These are phyloP conservation scores for Nowakowskiella sp. DNA, from an alignment of 192 early-diverging fungal genomes.

Conservation along the genomic window DNA sequence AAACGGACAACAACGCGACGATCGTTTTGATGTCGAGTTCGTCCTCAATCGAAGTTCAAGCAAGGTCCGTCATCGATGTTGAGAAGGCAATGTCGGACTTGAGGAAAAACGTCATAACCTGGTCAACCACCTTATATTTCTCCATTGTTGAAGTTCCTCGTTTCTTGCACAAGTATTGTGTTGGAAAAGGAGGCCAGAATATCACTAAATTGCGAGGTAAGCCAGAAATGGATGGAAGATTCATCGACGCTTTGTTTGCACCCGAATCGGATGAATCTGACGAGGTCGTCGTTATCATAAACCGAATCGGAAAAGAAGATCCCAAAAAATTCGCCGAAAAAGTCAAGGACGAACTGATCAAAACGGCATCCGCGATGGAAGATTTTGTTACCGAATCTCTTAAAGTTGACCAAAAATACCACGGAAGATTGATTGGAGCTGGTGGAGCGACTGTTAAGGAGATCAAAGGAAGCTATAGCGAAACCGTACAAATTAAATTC, in stretches of 20 bases:
- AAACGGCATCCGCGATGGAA: constrained; percentile 50
- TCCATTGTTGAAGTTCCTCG: constrained; percentile 66
- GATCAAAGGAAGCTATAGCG: constrained; percentile 53
- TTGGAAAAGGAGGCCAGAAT: constrained; percentile 83
- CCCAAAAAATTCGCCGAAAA: constrained; percentile 26
- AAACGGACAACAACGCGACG: constrained; percentile 55
- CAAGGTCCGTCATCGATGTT: constrained; percentile 51
- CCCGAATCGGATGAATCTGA: constrained; percentile 53
- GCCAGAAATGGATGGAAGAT: constrained; percentile 47
- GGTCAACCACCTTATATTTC: constrained; percentile 48
- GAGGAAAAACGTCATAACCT: constrained; percentile 47
- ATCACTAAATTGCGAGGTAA: constrained; percentile 73
- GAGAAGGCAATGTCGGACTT: constrained; percentile 47
- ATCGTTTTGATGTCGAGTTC: constrained; percentile 61
- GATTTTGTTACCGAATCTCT: constrained; percentile 57
- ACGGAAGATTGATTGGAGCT: constrained; percentile 69
- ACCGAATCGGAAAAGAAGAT: constrained; percentile 39
- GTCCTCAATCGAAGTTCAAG: constrained; percentile 85
- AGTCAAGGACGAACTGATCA: constrained; percentile 61
- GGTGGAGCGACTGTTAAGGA: constrained; percentile 66
- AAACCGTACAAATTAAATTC: constrained; percentile 66
- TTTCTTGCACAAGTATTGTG: constrained; percentile 62
- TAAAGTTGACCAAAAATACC: constrained; percentile 63
- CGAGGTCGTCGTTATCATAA: constrained; percentile 73
- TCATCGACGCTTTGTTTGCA: constrained; percentile 76